Percentiles rank a stretch among this genome's conserved stretches.
Conservation (phyloP, 495 filamentous ascomycete genomes). For the Neurospora intermedia region DNA sequence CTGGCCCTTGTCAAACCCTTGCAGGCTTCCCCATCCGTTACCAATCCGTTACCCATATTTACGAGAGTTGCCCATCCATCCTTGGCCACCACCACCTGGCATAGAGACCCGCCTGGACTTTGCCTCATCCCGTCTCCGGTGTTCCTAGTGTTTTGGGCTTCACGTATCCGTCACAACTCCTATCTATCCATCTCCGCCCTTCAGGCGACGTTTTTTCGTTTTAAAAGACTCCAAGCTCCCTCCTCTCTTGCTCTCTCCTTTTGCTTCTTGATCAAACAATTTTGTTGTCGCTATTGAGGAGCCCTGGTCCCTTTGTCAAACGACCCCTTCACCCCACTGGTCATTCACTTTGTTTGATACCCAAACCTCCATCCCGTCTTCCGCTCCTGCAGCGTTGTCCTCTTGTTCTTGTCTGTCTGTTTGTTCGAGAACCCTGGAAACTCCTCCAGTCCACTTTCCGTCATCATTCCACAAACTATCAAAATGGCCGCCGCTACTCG, state of each 20-base stretch:
- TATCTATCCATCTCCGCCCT: conserved; percentile 1
- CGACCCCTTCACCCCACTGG: background rate
- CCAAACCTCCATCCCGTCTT: background rate
- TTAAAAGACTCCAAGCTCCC: conserved; percentile 13
- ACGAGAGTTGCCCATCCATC: background rate
- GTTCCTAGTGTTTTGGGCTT: conserved; percentile 2
- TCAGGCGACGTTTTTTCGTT: conserved; percentile 11
- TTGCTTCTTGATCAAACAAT: conserved; percentile 12
- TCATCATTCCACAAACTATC: background rate
- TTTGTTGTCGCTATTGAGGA: conserved; percentile 33
- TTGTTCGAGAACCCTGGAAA: background rate
- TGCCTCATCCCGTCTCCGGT: conserved; percentile 17
- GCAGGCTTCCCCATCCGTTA: background rate
- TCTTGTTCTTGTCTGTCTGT: background rate
- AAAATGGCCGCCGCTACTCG: conserved; percentile 33
- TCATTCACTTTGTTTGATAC: background rate
- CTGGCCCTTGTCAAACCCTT: background rate
- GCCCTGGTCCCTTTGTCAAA: conserved; percentile 21
- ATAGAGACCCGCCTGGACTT: conserved; percentile 5
- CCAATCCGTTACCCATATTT: background rate
- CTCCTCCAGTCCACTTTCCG: background rate
- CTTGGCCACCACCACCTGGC: conserved; percentile 10
- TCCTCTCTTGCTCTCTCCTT: background rate
- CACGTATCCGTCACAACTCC: background rate
- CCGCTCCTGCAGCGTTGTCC: background rate